phyloP scores from a whole-genome alignment of 73 alveolate species.

The Paramecium sexaurelia region DNA sequence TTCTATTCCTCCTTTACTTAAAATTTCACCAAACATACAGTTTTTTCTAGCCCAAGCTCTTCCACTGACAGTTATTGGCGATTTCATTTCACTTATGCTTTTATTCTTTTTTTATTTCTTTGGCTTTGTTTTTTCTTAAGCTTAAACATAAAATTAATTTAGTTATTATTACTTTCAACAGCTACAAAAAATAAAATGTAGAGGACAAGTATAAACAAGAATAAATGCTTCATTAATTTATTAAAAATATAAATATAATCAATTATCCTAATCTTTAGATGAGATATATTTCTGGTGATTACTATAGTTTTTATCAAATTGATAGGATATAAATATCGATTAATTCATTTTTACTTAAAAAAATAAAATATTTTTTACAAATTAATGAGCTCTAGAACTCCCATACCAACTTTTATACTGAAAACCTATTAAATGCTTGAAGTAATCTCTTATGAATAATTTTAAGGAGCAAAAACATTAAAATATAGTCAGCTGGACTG shows the following conservation, averaged over 20 bases:
- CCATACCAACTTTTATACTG: conserved; percentile 47
- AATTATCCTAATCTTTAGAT: not conserved
- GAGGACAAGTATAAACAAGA: not conserved
- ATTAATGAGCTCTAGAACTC: conserved; percentile 33
- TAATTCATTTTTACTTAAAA: not conserved
- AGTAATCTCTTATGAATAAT: not conserved
- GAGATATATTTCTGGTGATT: not conserved
- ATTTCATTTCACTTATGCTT: conserved; percentile 17
- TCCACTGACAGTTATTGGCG: conserved; percentile 37
- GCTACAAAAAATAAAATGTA: not conserved
- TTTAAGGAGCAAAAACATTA: not conserved
- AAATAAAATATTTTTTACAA: not conserved
- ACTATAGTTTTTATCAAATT: not conserved
- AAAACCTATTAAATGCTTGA: conserved; percentile 56
- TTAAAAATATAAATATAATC: not conserved
- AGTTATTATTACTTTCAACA: not conserved
- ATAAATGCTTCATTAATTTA: not conserved
- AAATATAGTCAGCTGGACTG: conserved; percentile 16
- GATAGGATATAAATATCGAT: not conserved
- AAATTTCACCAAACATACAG: conserved; percentile 52
- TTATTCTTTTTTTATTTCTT: conserved; percentile 1
- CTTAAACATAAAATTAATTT: not conserved
- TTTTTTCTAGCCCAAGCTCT: conserved; percentile 23
- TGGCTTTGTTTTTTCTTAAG: not conserved
- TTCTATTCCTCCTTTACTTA: conserved; percentile 48